phyloP scores from a whole-genome alignment of 208 protist species.

The Leishmania guyanensis region DNA sequence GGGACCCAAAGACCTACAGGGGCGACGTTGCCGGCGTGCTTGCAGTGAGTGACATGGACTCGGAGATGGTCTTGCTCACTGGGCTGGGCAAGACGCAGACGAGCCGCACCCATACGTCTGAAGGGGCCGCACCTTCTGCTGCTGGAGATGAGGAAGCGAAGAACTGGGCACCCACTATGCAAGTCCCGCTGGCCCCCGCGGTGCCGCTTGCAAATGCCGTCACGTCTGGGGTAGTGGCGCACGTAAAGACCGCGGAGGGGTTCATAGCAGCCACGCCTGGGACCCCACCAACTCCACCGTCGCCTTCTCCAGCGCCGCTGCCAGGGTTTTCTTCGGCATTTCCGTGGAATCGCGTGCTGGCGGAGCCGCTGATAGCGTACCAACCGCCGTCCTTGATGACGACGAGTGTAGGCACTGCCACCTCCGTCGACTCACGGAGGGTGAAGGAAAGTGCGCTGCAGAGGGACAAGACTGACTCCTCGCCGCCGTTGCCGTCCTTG shows the following conservation, averaged over 20 bases:
- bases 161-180: not conserved
- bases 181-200: not conserved
- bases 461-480: not conserved
- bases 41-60: conserved; percentile 23
- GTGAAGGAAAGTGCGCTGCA: not conserved
- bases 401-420: not conserved
- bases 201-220: not conserved
- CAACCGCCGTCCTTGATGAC: not conserved
- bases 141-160: not conserved
- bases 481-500: not conserved
- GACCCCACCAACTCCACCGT: not conserved
- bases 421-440: not conserved
- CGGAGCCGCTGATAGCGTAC: conserved; percentile 22
- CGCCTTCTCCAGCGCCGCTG: conserved; percentile 6
- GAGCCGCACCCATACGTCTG: not conserved
- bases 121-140: not conserved
- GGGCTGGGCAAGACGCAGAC: conserved; percentile 1
- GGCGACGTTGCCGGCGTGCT: conserved; percentile 27
- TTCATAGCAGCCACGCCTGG: conserved; percentile 3
- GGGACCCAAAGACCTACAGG: conserved; percentile 32
- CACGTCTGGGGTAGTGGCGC: not conserved
- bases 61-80: conserved; percentile 3
- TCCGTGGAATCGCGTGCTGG: conserved; percentile 27
- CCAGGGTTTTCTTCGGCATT: conserved; percentile 25
- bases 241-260: not conserved